These are phyloP conservation scores for Salix udensis DNA, from an alignment of 345 rosid species.

Conservation along the genomic window DNA sequence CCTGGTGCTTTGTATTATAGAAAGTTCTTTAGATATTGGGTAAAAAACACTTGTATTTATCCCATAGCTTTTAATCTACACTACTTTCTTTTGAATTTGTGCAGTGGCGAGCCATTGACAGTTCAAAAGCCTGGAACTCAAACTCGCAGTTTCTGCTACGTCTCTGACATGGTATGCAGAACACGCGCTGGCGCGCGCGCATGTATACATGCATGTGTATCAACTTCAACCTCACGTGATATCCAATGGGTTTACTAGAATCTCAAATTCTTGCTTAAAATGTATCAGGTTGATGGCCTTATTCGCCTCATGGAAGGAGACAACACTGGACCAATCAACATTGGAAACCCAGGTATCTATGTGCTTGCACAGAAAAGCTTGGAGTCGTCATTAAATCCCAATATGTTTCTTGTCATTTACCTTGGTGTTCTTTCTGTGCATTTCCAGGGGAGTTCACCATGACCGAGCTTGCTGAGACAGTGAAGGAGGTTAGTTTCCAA, in stretches of 20 bases:
- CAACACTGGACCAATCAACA: slow-evolving; percentile 91
- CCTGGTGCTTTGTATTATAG: not conserved
- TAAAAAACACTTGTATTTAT: too few species aligned
- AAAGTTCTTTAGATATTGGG: too few species aligned
- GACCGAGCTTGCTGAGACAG: slow-evolving; percentile 84
- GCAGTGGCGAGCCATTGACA: slow-evolving; percentile 82
- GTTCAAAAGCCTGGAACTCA: slow-evolving; percentile 96
- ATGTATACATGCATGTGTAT: too few species aligned
- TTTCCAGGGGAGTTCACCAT: slow-evolving; percentile 81
- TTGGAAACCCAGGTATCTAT: slow-evolving; percentile 84
- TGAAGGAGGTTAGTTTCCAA: slow-evolving; percentile 66
- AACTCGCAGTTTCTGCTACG: slow-evolving; percentile 95
- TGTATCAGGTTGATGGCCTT: slow-evolving; percentile 77
- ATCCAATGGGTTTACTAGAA: not conserved
- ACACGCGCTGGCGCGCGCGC: too few species aligned
- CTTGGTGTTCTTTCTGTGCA: not conserved
- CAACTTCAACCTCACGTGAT: not conserved
- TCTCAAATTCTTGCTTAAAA: not conserved
- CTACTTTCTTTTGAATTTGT: slow-evolving; percentile 5
- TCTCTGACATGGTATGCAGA: slow-evolving; percentile 77
- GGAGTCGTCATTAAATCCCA: not conserved
- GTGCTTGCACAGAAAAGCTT: not conserved
- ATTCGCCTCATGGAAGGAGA: slow-evolving; percentile 95
- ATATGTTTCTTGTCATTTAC: not conserved
- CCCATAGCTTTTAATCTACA: not conserved